Conservation (phyloP, 108 stramenopile genomes). For the Pseudonitzschia pungens region DNA sequence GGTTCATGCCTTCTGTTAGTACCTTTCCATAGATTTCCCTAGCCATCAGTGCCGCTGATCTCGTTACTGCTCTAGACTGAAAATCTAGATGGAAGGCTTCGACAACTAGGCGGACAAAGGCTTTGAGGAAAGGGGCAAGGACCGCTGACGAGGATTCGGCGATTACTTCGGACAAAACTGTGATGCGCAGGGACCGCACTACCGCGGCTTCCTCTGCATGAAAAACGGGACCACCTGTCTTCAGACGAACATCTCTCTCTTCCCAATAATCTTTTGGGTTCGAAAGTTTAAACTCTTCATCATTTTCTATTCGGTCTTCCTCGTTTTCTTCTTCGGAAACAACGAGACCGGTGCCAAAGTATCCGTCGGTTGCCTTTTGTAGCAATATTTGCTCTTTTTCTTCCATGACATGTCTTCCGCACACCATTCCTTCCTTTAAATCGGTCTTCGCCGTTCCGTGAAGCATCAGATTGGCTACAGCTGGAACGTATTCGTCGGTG, state of each 20-base stretch:
- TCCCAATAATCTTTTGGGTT: conserved; percentile 27
- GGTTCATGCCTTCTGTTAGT: conserved; percentile 41
- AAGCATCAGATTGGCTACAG: conserved; percentile 53
- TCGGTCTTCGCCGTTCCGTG: conserved; percentile 33
- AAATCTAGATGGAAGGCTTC: conserved; percentile 49
- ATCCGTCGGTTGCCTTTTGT: conserved; percentile 57
- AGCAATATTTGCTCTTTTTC: conserved; percentile 18
- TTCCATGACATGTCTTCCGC: background rate
- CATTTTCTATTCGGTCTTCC: conserved; percentile 1
- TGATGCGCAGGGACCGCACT: conserved; percentile 59
- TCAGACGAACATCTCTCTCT: conserved; percentile 56
- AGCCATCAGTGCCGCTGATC: conserved; percentile 66
- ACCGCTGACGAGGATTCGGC: conserved; percentile 29
- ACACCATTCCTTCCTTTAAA: background rate
- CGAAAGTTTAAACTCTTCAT: background rate
- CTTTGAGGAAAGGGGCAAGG: conserved; percentile 50
- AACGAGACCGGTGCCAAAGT: conserved; percentile 38
- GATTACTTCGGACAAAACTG: conserved; percentile 61
- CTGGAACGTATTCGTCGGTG: conserved; percentile 45
- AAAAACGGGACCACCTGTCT: conserved; percentile 81
- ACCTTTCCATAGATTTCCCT: conserved; percentile 59
- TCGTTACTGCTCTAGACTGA: conserved; percentile 52
- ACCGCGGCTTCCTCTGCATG: conserved; percentile 64
- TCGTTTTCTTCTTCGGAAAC: conserved; percentile 16
- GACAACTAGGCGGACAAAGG: conserved; percentile 31